phyloP scores from a whole-genome alignment of 768 basidiomycete genomes.

The Rhodotorula taiwanensis region DNA sequence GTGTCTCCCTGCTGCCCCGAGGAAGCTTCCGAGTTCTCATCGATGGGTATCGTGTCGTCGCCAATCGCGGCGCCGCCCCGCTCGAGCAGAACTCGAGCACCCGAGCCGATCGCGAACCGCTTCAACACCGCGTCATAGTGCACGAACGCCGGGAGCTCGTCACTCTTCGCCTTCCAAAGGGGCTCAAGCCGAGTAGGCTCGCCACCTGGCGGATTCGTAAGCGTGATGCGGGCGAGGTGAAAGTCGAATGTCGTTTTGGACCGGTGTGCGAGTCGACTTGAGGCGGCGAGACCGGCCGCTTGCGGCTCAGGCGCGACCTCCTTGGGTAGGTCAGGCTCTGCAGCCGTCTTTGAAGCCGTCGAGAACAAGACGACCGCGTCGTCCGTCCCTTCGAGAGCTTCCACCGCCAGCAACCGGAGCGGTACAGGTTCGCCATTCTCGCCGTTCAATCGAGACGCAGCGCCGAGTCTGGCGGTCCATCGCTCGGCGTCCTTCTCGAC shows the following conservation, averaged over 20 bases:
- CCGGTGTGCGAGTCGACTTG: conserved; percentile 12
- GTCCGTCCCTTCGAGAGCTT: background rate
- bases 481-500: background rate
- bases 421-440: background rate
- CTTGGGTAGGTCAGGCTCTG: background rate
- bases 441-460: background rate
- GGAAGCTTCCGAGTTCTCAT: too few relatives aligned
- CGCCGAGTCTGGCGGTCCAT: conserved; percentile 4
- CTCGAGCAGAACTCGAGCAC: background rate
- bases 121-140: background rate
- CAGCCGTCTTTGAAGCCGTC: background rate
- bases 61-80: background rate
- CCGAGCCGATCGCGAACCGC: conserved; percentile 8
- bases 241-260: conserved; percentile 23
- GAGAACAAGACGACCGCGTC: conserved; percentile 18
- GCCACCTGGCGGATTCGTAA: background rate
- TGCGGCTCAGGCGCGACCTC: background rate
- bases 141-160: conserved; percentile 17
- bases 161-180: background rate
- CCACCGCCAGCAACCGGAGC: conserved; percentile 16
- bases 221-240: conserved; percentile 1
- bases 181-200: background rate
- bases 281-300: background rate
- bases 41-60: too few relatives aligned
- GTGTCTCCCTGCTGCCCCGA: too few relatives aligned